Evolutionary conservation across 768 basidiomycete genomes (phyloP), one percentile per base, ranked within the genome.

Genomic region (Termitomyces heimii): DNA sequence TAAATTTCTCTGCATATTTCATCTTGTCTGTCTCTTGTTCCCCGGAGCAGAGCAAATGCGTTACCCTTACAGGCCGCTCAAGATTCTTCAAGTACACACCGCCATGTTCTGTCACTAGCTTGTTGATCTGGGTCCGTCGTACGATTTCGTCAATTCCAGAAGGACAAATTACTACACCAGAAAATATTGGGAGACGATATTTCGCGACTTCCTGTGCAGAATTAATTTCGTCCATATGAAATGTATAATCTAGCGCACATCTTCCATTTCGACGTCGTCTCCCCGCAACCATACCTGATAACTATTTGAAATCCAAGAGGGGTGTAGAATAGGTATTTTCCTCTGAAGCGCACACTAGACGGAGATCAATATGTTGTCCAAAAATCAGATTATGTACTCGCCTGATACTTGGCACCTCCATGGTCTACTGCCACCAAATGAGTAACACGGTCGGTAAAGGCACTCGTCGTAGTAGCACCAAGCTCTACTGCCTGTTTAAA

Each of bases 371-470:
- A 65, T 34, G 40, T 54, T 26, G 53, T 32, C 47, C 10, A 8
- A 40, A 12, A n/a, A 24, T 47, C 40, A 53, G 26, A 42, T 28
- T 14, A 3, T 32, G 7, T 28, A 67, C 75, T 57, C 55, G 90
- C 94, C 70, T 68, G 75, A 68, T 97, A 96, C 66, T 98, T 98
- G 13, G 87, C 81, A 22, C 92, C 85, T 3, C 89, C 90, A 64
- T 90, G 86, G n/a, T 76, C 78, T n/a, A 71, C 73, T 0, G 94
- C 92, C 42, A 98, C 77, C 22, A 98, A 79, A 74, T 96, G 94
- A 0, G 93, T 95, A n/a, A 91, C 88, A 46, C 77, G 77, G 66
- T 92, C 88, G 0, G 93, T 98, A 60, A 96, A 85, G 49, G 90
- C 86, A 32, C 72, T 80, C 16, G 82, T 78, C 44, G 82, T 77